A percentile compares a stretch with the other conserved stretches of the same genome.
Conservation (phyloP, 2,329 filamentous ascomycete species). For the Cladosporium oxysporum region DNA sequence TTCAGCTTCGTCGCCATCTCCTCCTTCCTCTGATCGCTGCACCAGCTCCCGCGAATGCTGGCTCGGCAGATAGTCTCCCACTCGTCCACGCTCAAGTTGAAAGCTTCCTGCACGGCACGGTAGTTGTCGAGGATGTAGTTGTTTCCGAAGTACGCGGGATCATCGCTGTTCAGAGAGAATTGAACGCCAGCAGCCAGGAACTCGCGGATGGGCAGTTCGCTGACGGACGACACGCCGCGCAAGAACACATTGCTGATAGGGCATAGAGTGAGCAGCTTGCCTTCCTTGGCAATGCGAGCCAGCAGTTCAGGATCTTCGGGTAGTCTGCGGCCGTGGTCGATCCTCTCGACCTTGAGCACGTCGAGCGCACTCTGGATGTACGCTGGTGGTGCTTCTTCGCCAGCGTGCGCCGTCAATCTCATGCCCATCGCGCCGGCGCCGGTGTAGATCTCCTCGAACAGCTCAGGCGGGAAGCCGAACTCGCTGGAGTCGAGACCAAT, state of each 20-base stretch:
- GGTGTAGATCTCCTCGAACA: conserved; percentile 64
- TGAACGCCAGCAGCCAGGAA: conserved; percentile 65
- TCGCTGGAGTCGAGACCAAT: conserved; percentile 69
- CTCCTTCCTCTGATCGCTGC: conserved; percentile 61
- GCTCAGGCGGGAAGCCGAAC: conserved; percentile 45
- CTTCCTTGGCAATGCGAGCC: conserved; percentile 56
- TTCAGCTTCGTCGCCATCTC: conserved; percentile 48
- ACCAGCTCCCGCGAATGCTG: conserved; percentile 70
- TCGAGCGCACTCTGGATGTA: conserved; percentile 68
- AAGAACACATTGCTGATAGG: conserved; percentile 72
- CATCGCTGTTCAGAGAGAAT: conserved; percentile 74
- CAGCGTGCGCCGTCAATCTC: conserved; percentile 70
- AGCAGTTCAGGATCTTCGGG: conserved; percentile 62
- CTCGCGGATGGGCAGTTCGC: conserved; percentile 61
- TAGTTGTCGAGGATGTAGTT: conserved; percentile 73
- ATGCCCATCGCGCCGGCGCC: conserved; percentile 56
- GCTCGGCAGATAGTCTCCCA: conserved; percentile 66
- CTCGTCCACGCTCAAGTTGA: conserved; percentile 62
- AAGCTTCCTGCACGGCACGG: conserved; percentile 72
- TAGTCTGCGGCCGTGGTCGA: conserved; percentile 73
- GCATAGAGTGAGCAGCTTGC: conserved; percentile 68
- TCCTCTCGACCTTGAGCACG: conserved; percentile 62
- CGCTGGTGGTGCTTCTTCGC: conserved; percentile 70
- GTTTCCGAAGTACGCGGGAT: conserved; percentile 74
- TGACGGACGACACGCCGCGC: conserved; percentile 55